Percentiles rank a stretch among this genome's conserved stretches.
Evolutionary conservation across 257 asterid genomes (phyloP).

Genomic region (Solanum stenotomum): DNA sequence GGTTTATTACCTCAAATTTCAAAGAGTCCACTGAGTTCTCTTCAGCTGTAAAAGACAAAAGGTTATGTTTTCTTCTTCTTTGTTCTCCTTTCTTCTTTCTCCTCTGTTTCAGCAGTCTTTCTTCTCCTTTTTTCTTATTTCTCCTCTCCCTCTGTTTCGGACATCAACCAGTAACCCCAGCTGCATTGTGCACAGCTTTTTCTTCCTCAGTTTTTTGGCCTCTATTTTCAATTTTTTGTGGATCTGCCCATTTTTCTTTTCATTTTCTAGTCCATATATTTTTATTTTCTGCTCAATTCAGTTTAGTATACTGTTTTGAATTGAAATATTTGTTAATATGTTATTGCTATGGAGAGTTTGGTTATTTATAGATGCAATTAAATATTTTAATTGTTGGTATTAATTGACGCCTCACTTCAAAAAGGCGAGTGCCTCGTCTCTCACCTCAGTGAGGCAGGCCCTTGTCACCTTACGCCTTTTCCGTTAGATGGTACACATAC

Average conservation of each 20-base stretch:
- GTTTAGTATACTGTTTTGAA: not conserved
- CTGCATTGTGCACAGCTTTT: not conserved
- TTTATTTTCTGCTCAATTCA: not conserved
- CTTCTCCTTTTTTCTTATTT: not conserved
- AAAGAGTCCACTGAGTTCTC: not conserved
- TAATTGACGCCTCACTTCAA: not conserved
- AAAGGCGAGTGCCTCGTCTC: not conserved
- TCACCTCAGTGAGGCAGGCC: not conserved
- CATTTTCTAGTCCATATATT: not conserved
- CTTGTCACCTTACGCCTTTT: not conserved
- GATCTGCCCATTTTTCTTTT: too few relatives aligned
- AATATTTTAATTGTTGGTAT: not conserved
- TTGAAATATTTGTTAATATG: not conserved
- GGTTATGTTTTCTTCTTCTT: not conserved
- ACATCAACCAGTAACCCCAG: not conserved
- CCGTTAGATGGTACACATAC: not conserved
- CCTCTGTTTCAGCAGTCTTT: not conserved
- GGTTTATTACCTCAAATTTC: not conserved
- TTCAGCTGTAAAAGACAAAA: not conserved
- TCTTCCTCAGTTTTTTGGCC: not conserved
- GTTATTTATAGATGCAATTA: not conserved
- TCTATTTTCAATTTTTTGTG: not conserved
- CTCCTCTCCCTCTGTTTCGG: not conserved
- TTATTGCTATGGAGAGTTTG: not conserved
- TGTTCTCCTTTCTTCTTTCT: not conserved